Conservation (phyloP, 768 basidiomycete genomes). For the Rhodocollybia butyracea region DNA sequence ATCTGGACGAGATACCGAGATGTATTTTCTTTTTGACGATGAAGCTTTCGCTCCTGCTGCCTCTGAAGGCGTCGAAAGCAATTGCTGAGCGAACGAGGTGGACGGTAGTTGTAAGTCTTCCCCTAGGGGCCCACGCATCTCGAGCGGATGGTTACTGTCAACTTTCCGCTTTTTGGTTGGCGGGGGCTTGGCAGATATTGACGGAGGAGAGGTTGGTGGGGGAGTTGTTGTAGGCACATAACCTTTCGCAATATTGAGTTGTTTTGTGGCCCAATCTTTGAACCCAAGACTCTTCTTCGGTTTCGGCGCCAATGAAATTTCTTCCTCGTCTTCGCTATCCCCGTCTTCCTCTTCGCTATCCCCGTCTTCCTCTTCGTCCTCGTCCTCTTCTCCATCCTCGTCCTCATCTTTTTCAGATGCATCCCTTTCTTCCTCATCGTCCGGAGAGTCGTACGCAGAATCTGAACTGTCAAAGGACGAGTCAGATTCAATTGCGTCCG, state of each 20-base stretch:
- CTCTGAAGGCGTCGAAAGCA: conserved; percentile 17
- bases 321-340: background rate
- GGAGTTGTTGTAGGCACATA: conserved; percentile 20
- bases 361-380: conserved; percentile 9
- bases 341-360: conserved; percentile 19
- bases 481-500: conserved; percentile 37
- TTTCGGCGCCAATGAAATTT: conserved; percentile 13
- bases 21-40: conserved; percentile 33
- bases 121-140: conserved; percentile 80
- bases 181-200: conserved; percentile 10
- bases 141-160: conserved; percentile 21
- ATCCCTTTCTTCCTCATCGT: conserved; percentile 19
- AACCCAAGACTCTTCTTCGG: conserved; percentile 54
- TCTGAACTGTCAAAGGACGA: conserved; percentile 78
- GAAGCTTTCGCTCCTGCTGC: conserved; percentile 11
- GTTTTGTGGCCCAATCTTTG: conserved; percentile 88
- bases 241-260: conserved; percentile 53
- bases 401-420: conserved; percentile 20
- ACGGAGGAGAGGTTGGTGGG: conserved; percentile 11
- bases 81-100: conserved; percentile 58
- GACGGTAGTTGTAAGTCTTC: conserved; percentile 63
- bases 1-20: conserved; percentile 57
- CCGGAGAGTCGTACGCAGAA: conserved; percentile 55
- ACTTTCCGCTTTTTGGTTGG: conserved; percentile 50
- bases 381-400: conserved; percentile 12